Conservation (phyloP, 257 asterid genomes). For the Primulina tabacum region DNA sequence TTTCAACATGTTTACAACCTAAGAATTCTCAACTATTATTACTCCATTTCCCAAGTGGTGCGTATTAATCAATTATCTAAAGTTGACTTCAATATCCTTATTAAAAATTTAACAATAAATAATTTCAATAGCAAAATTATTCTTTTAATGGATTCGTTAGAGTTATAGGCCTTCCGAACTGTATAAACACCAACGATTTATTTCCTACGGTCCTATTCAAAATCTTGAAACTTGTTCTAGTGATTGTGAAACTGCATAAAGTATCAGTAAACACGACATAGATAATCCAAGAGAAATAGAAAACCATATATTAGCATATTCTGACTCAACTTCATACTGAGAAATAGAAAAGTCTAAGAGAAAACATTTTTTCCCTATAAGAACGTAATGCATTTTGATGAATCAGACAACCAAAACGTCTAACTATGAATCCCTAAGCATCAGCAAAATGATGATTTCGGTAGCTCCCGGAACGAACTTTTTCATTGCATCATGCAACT, state of each 20-base stretch:
- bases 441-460: not conserved
- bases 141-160: too few relatives aligned
- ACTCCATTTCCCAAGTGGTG: too few relatives aligned
- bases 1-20: too few relatives aligned
- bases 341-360: not conserved
- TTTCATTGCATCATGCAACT: not conserved
- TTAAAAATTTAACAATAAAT: too few relatives aligned
- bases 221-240: slow-evolving; percentile 3
- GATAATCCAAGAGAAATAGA: slow-evolving; percentile 16
- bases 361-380: slow-evolving; percentile 1
- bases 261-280: slow-evolving; percentile 12
- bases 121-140: too few relatives aligned
- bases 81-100: too few relatives aligned
- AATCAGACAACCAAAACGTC: not conserved
- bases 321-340: not conserved
- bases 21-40: too few relatives aligned
- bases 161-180: too few relatives aligned
- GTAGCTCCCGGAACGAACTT: not conserved
- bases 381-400: slow-evolving; percentile 6
- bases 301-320: slow-evolving; percentile 1
- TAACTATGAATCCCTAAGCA: not conserved
- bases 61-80: too few relatives aligned
- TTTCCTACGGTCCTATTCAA: too few relatives aligned
- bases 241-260: slow-evolving; percentile 16
- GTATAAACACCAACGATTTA: too few relatives aligned